Evolutionary conservation across 2,329 filamentous ascomycete species (phyloP).

Genomic region (Fusarium protoensiforme): DNA sequence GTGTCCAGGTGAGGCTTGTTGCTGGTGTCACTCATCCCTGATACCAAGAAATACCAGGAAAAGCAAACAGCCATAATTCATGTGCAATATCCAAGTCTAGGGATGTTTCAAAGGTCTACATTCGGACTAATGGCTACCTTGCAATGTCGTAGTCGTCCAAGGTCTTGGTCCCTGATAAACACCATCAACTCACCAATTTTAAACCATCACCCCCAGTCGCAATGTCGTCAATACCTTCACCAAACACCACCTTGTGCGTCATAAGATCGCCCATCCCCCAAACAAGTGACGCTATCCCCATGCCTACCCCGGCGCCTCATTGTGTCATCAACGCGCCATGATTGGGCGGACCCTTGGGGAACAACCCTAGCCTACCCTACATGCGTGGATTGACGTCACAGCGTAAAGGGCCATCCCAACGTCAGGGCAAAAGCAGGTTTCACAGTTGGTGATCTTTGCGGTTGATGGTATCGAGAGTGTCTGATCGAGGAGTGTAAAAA

Average conservation of each 20-base stretch:
- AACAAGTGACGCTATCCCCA: conserved; percentile 9
- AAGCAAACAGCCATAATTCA: background rate
- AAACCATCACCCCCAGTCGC: background rate
- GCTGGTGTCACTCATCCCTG: background rate
- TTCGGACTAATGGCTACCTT: conserved; percentile 3
- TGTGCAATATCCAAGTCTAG: background rate
- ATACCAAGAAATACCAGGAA: background rate
- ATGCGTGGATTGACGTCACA: conserved; percentile 31
- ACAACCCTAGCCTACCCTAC: conserved; percentile 16
- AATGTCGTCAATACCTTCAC: background rate
- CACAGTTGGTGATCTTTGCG: conserved; percentile 6
- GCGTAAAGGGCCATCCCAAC: background rate
- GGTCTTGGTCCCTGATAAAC: background rate
- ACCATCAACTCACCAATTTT: background rate
- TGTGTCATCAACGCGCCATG: conserved; percentile 22
- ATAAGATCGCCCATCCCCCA: background rate
- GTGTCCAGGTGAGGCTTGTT: background rate
- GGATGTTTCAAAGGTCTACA: background rate
- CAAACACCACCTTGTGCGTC: conserved; percentile 16
- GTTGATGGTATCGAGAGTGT: conserved; percentile 1
- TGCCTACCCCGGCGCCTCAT: background rate
- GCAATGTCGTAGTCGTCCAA: background rate
- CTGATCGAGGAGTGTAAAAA: conserved; percentile 12
- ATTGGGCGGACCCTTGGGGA: conserved; percentile 19
- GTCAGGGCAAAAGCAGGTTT: conserved; percentile 29